A percentile compares a stretch with the other conserved stretches of the same genome.
Conservation (phyloP, 2,329 filamentous ascomycete species). For the Orbilia javanica region DNA sequence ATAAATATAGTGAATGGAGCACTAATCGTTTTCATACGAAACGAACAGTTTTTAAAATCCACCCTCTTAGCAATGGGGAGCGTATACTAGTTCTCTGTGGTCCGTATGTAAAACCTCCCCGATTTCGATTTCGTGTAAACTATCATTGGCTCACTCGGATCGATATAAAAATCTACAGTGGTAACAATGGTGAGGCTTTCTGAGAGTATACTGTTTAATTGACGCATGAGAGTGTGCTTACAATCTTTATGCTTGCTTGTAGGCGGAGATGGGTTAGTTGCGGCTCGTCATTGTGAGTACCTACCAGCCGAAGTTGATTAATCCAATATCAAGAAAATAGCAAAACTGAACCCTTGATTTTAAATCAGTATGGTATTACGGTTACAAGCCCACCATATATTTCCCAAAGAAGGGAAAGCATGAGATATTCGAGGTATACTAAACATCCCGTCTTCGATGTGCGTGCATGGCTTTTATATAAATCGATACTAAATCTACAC, state of each 20-base stretch:
- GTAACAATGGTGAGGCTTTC: slow-evolving; percentile 73
- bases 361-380: slow-evolving; percentile 76
- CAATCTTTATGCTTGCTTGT: slow-evolving; percentile 36
- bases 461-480: not conserved
- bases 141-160: slow-evolving; percentile 60
- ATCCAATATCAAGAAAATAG: not conserved
- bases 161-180: slow-evolving; percentile 63
- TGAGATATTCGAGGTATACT: slow-evolving; percentile 81
- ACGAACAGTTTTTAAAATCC: slow-evolving; percentile 80
- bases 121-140: not conserved
- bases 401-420: slow-evolving; percentile 94
- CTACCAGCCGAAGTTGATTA: not conserved
- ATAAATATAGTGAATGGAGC: not conserved
- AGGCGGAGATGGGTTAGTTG: slow-evolving; percentile 95
- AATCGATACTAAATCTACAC: slow-evolving; percentile 10
- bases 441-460: not conserved
- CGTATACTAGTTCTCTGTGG: slow-evolving; percentile 90
- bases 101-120: slow-evolving; percentile 68
- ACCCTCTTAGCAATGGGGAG: slow-evolving; percentile 78
- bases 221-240: slow-evolving; percentile 8
- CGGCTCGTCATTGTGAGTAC: slow-evolving; percentile 78
- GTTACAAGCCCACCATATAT: slow-evolving; percentile 88
- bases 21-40: not conserved
- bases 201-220: not conserved
- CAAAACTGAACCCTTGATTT: not conserved